Evolutionary conservation across 371 early-diverging fungal species (phyloP), one percentile per base, ranked within the genome.

Genomic region (Mortierella sp.): DNA sequence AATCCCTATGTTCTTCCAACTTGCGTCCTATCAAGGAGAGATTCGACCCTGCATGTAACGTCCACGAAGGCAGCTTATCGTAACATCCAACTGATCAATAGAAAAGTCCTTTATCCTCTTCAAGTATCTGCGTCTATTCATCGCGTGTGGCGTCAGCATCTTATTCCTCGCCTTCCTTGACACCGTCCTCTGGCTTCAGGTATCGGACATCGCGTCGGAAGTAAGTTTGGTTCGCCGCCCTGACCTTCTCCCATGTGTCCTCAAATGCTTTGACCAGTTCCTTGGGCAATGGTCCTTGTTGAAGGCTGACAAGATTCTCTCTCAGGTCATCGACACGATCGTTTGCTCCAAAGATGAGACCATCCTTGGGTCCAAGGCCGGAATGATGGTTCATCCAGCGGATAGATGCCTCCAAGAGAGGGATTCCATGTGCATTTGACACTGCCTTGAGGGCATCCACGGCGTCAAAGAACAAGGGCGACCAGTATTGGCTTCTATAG

Each of bases 311-410:
- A 16, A 87, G 61, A 52, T 86, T 87, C 34, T 68, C 48, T 27
- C 54, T 46, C 21, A 74, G 28, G 87, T n/a, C n/a, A n/a, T n/a
- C n/a, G n/a, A n/a, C n/a, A n/a, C n/a, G n/a, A n/a, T n/a, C n/a
- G n/a, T n/a, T n/a, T n/a, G n/a, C 88, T 25, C 87, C 83, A 53
- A 90, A 83, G 44, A 87, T 82, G 25, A 80, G 80, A 17, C 83
- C 84, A 22, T 67, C 45, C 8, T 48, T 56, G 3, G 61, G 67
- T 63, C 82, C 77, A 3, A 90, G 58, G 50, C 80, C 78, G 31
- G 87, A 85, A 66, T 90, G 90, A 61, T 86, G 85, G 19, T 81
- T 80, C 63, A 88, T 67, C 90, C 90, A 90, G 16, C 88, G 81
- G 41, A 86, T 78, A 0, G 87, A 87, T 34, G 81, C 83, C 24